Evolutionary conservation across 495 filamentous ascomycete genomes (phyloP).

Genomic region (Penicillium atrosanguineum): DNA sequence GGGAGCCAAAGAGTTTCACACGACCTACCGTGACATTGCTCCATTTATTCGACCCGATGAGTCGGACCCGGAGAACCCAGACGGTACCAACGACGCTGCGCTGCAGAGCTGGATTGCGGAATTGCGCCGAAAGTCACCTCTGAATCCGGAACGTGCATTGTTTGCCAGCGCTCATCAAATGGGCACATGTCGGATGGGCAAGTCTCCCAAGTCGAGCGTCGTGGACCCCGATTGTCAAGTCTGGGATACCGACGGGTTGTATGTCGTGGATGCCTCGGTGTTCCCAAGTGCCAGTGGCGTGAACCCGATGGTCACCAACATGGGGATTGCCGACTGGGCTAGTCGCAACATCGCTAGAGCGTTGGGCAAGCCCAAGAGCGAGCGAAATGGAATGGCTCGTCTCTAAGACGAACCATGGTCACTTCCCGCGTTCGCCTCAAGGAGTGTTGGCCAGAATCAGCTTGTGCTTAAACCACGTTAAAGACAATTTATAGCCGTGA

Average conservation of each 20-base stretch:
- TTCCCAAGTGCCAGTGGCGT: conserved; percentile 89
- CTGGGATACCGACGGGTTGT: conserved; percentile 72
- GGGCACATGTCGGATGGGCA: conserved; percentile 83
- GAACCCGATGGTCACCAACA: conserved; percentile 90
- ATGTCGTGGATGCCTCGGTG: conserved; percentile 82
- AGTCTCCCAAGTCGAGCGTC: conserved; percentile 57
- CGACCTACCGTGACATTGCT: conserved; percentile 54
- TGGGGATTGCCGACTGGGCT: conserved; percentile 67
- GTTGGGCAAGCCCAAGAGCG: conserved; percentile 18
- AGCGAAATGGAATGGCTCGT: conserved; percentile 18
- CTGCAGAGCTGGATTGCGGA: conserved; percentile 68
- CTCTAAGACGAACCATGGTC: conserved; percentile 10
- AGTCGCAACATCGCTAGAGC: conserved; percentile 37
- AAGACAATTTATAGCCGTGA: neutral
- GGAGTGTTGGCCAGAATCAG: neutral
- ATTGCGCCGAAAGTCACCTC: conserved; percentile 54
- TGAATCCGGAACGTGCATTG: conserved; percentile 41
- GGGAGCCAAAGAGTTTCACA: conserved; percentile 76
- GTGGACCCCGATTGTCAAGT: conserved; percentile 73
- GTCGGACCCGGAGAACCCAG: conserved; percentile 29
- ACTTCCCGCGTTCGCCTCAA: neutral
- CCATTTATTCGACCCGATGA: conserved; percentile 60
- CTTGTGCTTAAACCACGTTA: neutral
- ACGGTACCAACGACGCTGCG: conserved; percentile 62
- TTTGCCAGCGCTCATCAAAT: conserved; percentile 82